Evolutionary conservation across 2,329 filamentous ascomycete species (phyloP), one percentile per base, ranked within the genome.

Genomic region (Pseudogymnoascus sp.): DNA sequence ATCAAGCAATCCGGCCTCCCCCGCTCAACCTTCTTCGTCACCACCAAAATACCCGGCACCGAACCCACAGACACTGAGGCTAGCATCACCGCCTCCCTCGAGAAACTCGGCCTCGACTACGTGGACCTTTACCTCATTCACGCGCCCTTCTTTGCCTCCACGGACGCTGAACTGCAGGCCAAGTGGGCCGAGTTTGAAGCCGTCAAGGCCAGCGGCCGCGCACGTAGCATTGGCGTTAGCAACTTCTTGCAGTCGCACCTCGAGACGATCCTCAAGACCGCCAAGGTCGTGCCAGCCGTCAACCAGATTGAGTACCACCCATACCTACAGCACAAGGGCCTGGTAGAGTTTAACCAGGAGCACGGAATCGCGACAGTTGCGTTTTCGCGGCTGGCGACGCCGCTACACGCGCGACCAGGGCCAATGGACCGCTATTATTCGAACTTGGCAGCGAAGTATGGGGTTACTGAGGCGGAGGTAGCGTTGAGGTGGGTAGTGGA

Each of bases 261-360:
- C 18, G 81, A 87, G 71, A 70, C 76, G 2, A 71, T 87, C 43
- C 76, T 88, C 1, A 72, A 81, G 71, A 84, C 85, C 4, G 86
- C 86, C 60, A 82, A 81, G 68, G 73, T 88, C 64, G 72, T 78
- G 2, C 90, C 90, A 0, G 86, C 83, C 5, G 82, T 89, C 65
- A 93, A 93, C 77, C 90, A 95, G 79, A 89, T 93, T 71, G 90
- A 93, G 77, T 87, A 84, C 70, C 88, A 95, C 75, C 89, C 90
- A 0, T 90, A 91, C 72, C 78, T 89, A 60, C 87, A 89, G 74
- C 87, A 88, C 71, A 79, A 78, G 5, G 77, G 80, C 63, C 77
- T 89, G 11, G 62, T 89, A 33, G 74, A 77, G 14, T 89, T 83
- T 74, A 82, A 81, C 72, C 79, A 79, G 67, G 73, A 81, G 69